Percentiles rank a stretch among this genome's conserved stretches.
Conservation (phyloP, 2,329 filamentous ascomycete species). For the Aspergillus hiratsukae region DNA sequence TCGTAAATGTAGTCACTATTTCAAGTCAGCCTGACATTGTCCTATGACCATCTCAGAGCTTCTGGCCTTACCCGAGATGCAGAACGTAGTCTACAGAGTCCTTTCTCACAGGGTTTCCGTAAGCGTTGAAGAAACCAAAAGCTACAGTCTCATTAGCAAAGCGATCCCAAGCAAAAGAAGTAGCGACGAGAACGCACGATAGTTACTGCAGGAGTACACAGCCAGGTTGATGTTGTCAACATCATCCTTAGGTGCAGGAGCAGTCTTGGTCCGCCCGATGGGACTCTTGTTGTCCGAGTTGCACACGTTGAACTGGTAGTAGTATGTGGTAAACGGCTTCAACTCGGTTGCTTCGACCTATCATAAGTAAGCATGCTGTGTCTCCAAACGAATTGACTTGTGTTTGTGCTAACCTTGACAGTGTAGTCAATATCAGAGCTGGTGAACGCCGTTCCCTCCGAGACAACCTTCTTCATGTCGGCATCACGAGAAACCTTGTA, state of each 20-base stretch:
- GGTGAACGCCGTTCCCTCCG: conserved; percentile 60
- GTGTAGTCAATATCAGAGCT: conserved; percentile 73
- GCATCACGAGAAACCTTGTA: conserved; percentile 54
- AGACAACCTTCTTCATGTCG: conserved; percentile 46
- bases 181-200: conserved; percentile 40
- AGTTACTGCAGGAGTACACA: conserved; percentile 69
- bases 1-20: conserved; percentile 64
- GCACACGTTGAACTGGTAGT: conserved; percentile 68
- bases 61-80: conserved; percentile 38
- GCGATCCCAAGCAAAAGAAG: neutral
- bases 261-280: conserved; percentile 66
- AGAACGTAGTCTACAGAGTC: conserved; percentile 58
- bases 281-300: conserved; percentile 57
- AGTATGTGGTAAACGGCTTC: conserved; percentile 58
- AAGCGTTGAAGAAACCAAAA: conserved; percentile 58
- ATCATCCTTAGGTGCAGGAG: conserved; percentile 54
- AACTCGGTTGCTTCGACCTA: conserved; percentile 56
- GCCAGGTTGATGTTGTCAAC: conserved; percentile 58
- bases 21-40: neutral
- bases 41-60: neutral
- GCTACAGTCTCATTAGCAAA: conserved; percentile 26
- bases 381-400: neutral
- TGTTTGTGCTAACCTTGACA: conserved; percentile 51
- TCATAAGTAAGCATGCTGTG: neutral
- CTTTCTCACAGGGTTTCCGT: conserved; percentile 56